Base-by-base conservation (phyloP, 768 basidiomycete species). In the Goffeauzyma gilvescens region DNA sequence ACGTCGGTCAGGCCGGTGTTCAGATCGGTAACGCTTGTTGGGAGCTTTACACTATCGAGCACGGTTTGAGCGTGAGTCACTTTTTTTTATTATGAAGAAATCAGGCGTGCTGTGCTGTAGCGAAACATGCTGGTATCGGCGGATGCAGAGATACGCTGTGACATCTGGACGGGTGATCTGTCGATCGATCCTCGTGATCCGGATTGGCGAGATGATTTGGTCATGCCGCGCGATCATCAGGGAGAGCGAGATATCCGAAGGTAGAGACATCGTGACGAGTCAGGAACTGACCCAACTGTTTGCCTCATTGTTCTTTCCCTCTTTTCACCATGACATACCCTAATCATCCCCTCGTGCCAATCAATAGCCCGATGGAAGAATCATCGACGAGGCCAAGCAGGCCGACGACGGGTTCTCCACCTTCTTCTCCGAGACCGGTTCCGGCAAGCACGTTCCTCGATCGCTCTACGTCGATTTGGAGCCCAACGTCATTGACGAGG, bases 11-110 rank as follows among this genome's bases (percentile, higher is more conserved):
- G 72, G 93, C 90, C 42, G 60, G 53, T 58, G 58, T 66, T 48
- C 67, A 69, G 58, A 67, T 70, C 59, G 89, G 90, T 62, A 96
- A 96, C 67, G 90, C 93, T 62, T 98, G 87, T 70, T 93, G 90
- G 90, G 90, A 95, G 69, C 76, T 96, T 49, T 98, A 98, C 71
- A 93, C 87, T 60, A 78, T 93, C 57, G 93, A 98, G 68, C 93
- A 96, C 67, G 89, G 89, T 63, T 72, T 98, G 47, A 89, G 81
- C 66, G 90, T 93, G 65, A 68, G 79, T 72, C 21, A n/a, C 14
- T 57, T 47, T 13, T 5, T 23, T 20, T 9, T n/a, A 20, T 12
- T 20, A 32, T 9, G 17, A 32, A 23, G n/a, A 21, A 18, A n/a
- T 30, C 28, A 30, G 28, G 28, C 9, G 10, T 30, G 28, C 28